Percentiles rank a stretch among this genome's conserved stretches.
Conservation (phyloP, 1,284 basidiomycete species). For the Heliocybe sulcata region DNA sequence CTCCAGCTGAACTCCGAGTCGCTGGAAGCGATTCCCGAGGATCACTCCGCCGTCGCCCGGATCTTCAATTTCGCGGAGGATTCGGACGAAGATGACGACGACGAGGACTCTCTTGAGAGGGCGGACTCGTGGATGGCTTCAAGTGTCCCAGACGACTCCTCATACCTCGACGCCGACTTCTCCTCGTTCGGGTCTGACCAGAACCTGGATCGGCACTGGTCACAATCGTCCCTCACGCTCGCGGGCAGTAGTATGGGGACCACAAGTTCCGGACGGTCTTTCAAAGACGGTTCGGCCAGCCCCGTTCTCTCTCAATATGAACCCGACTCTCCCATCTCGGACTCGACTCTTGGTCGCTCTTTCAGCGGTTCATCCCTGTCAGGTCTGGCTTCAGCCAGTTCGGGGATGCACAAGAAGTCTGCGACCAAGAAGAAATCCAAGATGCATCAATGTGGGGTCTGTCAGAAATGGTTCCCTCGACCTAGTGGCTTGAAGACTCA, state of each 20-base stretch:
- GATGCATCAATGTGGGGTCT: constrained; percentile 47
- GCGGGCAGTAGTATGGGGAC: neutral
- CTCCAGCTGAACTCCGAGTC: neutral
- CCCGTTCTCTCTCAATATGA: neutral
- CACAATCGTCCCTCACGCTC: neutral
- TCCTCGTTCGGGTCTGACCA: neutral
- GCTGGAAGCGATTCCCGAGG: neutral
- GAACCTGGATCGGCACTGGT: neutral
- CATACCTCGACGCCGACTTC: neutral
- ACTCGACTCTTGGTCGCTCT: neutral
- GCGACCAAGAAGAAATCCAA: constrained; percentile 34
- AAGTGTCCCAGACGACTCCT: neutral
- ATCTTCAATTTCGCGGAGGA: neutral
- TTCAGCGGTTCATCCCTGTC: neutral
- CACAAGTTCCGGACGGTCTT: neutral
- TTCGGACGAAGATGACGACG: neutral
- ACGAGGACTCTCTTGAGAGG: neutral
- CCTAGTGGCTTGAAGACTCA: constrained; percentile 66
- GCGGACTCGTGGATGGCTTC: neutral
- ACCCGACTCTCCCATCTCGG: neutral
- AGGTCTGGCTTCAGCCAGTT: constrained; percentile 8
- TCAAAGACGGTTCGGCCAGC: neutral
- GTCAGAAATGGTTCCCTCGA: constrained; percentile 51
- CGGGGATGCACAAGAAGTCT: constrained; percentile 16
- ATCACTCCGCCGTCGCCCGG: neutral